A percentile compares a stretch with the other conserved stretches of the same genome.
Conservation (phyloP, 768 basidiomycete species). For the Leucosporidium yakuticum region DNA sequence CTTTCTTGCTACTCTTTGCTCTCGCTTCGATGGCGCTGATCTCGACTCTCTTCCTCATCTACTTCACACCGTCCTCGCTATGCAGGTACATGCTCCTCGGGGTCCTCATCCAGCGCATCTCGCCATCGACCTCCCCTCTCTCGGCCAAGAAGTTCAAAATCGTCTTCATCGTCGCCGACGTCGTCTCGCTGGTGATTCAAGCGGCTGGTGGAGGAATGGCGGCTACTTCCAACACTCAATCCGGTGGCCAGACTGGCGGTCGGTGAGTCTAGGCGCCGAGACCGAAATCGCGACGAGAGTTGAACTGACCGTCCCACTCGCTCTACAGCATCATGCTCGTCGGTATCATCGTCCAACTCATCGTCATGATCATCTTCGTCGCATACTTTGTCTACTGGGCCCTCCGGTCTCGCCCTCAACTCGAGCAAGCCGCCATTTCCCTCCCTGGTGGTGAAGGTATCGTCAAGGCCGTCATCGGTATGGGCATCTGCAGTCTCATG, state of each 20-base stretch:
- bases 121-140: constrained; percentile 2
- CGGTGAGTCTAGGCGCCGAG: neutral
- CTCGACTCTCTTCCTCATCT: neutral
- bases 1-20: neutral
- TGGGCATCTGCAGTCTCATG: no score
- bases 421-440: no score
- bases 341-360: constrained; percentile 26
- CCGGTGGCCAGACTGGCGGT: neutral
- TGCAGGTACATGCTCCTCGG: constrained; percentile 17
- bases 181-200: constrained; percentile 25
- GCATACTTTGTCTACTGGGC: neutral
- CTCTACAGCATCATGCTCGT: constrained; percentile 23
- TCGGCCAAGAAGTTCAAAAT: constrained; percentile 22
- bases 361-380: constrained; percentile 14
- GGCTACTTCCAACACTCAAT: neutral
- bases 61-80: neutral
- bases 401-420: no score
- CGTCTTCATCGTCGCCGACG: constrained; percentile 22
- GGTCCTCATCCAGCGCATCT: constrained; percentile 12
- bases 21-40: neutral
- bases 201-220: constrained; percentile 26
- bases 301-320: neutral
- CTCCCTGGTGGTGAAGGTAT: no score
- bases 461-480: no score
- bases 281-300: neutral